Base-by-base conservation (phyloP, 805 yeast genomes). In the Cyberlindnera suaveolens region DNA sequence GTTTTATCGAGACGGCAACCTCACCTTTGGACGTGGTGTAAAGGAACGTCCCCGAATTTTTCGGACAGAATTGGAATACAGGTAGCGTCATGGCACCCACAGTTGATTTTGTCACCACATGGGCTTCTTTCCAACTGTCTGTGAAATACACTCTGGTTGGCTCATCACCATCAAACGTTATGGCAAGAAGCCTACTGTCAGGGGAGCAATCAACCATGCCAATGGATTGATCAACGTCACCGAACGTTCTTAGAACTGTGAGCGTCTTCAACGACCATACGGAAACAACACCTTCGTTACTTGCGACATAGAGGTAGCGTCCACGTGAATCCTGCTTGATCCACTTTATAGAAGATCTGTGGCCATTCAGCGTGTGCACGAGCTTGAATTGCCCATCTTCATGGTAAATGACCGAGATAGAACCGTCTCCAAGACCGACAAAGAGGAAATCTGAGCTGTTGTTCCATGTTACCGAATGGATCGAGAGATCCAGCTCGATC, bases 221-320 rank as follows among this genome's bases (percentile, higher is more conserved):
- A 8, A 78, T 58, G 2, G 75, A 65, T 44, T 71, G 72, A 52
- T 72, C 77, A 3, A 66, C 57, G 5, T 39, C 41, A 31, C 72
- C 57, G 11, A 73, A 52, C 0, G 72, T 69, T 31, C 58, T 55
- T n/a, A 54, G 44, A 37, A 66, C 63, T 41, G 67, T 59, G 60
- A 76, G 59, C 23, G 66, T 64, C 2, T 56, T 46, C 7, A 72
- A 55, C 33, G 66, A 63, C 81, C 82, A 78, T 10, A 76, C 33
- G 16, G 78, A 67, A 6, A 76, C 68, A 16, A 73, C 66, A 20
- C 84, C 84, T 46, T 78, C 85, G 43, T 70, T 71, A 16, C 81
- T 66, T 0, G 85, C 87, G 2, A 71, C 71, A 3, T 73, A 70
- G 10, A 82, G 44, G 49, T 58, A 72, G 18, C 61, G 51, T 0